Evolutionary conservation across 345 rosid species (phyloP), one percentile per base, ranked within the genome.

Genomic region (Melastoma malabathricum): DNA sequence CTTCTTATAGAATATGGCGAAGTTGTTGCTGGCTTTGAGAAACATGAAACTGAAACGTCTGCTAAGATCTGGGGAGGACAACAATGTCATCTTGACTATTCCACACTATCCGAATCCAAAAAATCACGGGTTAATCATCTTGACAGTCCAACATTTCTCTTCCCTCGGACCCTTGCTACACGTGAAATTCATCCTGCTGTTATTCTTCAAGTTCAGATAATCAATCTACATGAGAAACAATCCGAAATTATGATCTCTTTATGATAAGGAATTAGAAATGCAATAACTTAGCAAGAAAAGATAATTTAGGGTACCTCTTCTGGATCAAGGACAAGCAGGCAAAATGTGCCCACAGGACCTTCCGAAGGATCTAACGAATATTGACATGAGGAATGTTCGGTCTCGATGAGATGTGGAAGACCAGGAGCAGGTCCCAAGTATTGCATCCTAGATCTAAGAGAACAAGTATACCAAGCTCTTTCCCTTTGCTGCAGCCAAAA

Each of bases 151-250:
- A 61, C 60, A 57, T 51, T 76, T 80, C 52, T 58, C 78, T 65
- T 75, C 81, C 47, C 58, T 48, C 50, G 51, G 65, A 56, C 59
- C 68, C 56, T 38, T 55, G 27, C 44, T 69, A 4, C 72, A 76
- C 25, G 80, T 74, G 61, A 70, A 84, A 52, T 52, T 31, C 63
- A 79, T 58, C 69, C 96, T 82, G 69, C 75, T 74, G 50, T 75
- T 78, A 41, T 68, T 90, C 86, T 79, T 90, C 75, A 90, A 72
- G 68, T 86, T 84, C 78, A 82, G 64, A 71, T 84, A 90, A 71
- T 86, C 96, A 69, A 84, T 92, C 94, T 86, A 57, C 64, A 55
- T 23, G 45, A 59, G 52, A 46, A 63, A 51, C 14, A 18, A 15
- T 9, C 41, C 6, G 10, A 34, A 34, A 34, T 34, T 34, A 34